Evolutionary conservation across 306 rosid species (phyloP), one percentile per base, ranked within the genome.

Genomic region (Rosa lucieae): DNA sequence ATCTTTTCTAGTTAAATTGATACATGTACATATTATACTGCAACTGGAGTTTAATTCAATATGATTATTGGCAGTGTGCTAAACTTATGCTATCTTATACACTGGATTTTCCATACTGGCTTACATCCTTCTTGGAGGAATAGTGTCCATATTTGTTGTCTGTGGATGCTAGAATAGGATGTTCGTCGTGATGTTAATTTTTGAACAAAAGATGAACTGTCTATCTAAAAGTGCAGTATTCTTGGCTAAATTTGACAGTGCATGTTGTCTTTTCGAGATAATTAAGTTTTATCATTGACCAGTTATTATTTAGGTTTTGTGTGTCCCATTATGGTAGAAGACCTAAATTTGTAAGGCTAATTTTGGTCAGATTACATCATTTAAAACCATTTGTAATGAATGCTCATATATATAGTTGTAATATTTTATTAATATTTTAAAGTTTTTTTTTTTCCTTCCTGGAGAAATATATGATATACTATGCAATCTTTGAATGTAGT

Each of bases 381-480:
- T 4, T 32, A 26, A 63, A 63, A 65, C 42, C 5, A 66, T 66
- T 66, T 40, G 67, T 74, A 72, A 81, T 76, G 53, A 73, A 61
- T 74, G 48, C 77, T 78, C 48, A 11, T 62, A 43, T 52, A 63
- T 72, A 47, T 12, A 61, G 67, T 40, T 67, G 72, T 81, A 65
- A 39, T 77, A 23, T 79, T 35, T 65, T 13, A 59, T 6, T 63
- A 20, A 5, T 37, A 39, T 32, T 70, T 51, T 74, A 67, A 52
- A 61, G 58, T 8, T 37, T 23, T 79, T 69, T 66, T 74, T 61
- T 65, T 65, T 0, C 1, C 21, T 63, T 39, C 13, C 29, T 67
- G 72, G 76, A 62, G 76, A 56, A 82, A 67, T 86, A 62, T 63
- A 48, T 42, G 67, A 72, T 55, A 18, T 73, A 58, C 49, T 40